Percentiles rank a stretch among this genome's conserved stretches.
phyloP scores from a whole-genome alignment of 176 grass and related monocot species.

The Pontederia crassipes region DNA sequence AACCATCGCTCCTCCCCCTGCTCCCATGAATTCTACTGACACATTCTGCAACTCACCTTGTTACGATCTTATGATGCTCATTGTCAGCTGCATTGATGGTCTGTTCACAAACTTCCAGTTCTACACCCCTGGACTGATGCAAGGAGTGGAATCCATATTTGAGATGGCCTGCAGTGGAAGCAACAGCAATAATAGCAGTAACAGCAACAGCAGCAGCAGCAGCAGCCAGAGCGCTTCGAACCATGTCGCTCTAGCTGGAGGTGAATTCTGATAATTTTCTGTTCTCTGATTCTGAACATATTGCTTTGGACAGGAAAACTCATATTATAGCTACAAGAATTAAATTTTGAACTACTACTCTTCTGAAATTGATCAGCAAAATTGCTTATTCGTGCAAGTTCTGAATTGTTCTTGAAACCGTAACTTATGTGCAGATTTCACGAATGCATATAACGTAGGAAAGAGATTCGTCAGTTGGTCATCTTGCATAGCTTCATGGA shows the following conservation, averaged over 20 bases:
- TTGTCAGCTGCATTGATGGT: conserved; percentile 52
- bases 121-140: conserved; percentile 72
- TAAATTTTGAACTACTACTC: too few species aligned
- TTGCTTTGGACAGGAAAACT: too few species aligned
- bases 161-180: conserved; percentile 51
- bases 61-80: conserved; percentile 52
- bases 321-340: too few species aligned
- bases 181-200: conserved; percentile 5
- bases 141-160: conserved; percentile 67
- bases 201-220: conserved; percentile 1
- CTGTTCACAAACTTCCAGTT: conserved; percentile 52
- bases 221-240: not conserved
- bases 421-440: too few species aligned
- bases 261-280: too few species aligned
- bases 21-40: not conserved
- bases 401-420: too few species aligned
- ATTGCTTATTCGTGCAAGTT: too few species aligned
- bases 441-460: too few species aligned
- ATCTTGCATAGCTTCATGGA: too few species aligned
- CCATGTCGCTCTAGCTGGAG: not conserved
- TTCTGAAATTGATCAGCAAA: too few species aligned
- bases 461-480: too few species aligned
- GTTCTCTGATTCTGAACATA: too few species aligned
- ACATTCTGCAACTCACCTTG: conserved; percentile 56
- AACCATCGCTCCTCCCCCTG: not conserved